Evolutionary conservation across 495 filamentous ascomycete species (phyloP).

Genomic region (Penicillium argentinense): DNA sequence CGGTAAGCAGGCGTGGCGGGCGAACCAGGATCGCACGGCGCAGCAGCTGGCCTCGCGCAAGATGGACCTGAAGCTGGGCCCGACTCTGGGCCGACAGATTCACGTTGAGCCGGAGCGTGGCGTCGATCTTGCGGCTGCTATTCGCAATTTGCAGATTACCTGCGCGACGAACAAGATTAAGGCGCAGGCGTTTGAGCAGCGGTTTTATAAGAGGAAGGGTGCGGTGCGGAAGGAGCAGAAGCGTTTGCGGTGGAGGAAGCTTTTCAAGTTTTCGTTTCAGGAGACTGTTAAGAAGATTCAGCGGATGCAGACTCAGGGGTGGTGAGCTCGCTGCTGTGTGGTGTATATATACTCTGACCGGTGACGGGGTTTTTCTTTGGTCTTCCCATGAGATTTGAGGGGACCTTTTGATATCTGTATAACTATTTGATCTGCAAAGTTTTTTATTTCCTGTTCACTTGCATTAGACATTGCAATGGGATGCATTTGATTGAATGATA

Average conservation of each 20-base stretch:
- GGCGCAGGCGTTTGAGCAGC: slow-evolving; percentile 25
- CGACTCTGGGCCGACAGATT: slow-evolving; percentile 41
- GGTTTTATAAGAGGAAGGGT: slow-evolving; percentile 40
- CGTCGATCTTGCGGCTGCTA: slow-evolving; percentile 29
- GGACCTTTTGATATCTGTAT: slow-evolving; percentile 9
- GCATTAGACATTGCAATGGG: slow-evolving; percentile 29
- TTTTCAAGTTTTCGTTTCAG: slow-evolving; percentile 46
- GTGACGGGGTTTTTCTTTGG: not conserved
- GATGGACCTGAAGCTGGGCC: slow-evolving; percentile 41
- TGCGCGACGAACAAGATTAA: slow-evolving; percentile 30
- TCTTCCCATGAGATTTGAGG: not conserved
- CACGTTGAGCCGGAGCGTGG: slow-evolving; percentile 39
- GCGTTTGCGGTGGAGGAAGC: slow-evolving; percentile 39
- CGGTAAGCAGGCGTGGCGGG: not conserved
- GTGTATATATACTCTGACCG: slow-evolving; percentile 21
- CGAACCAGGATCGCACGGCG: slow-evolving; percentile 3
- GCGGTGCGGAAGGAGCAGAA: slow-evolving; percentile 36
- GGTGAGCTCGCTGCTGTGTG: slow-evolving; percentile 25
- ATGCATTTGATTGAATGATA: slow-evolving; percentile 27
- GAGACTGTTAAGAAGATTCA: slow-evolving; percentile 43
- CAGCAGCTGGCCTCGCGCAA: slow-evolving; percentile 18
- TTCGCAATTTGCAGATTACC: slow-evolving; percentile 26
- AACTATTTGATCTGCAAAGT: slow-evolving; percentile 4
- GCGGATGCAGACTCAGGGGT: slow-evolving; percentile 47
- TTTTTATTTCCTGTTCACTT: slow-evolving; percentile 9